Percentiles rank a stretch among this genome's conserved stretches.
Evolutionary conservation across 352 stramenopile species (phyloP).

Genomic region (Pythium oligandrum): DNA sequence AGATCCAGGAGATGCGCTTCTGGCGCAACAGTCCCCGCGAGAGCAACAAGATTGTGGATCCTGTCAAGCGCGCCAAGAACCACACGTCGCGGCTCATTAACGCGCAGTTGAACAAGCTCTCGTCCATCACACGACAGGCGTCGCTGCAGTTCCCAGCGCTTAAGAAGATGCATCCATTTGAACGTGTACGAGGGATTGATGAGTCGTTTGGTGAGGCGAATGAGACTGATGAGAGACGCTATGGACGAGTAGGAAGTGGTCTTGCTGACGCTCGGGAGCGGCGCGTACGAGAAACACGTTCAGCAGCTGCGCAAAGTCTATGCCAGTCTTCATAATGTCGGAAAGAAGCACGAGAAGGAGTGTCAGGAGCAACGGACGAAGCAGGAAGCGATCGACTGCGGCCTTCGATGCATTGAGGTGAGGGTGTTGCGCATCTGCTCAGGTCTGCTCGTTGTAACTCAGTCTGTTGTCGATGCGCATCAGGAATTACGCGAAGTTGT

Average conservation of each 20-base stretch:
- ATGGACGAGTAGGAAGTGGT: conserved; percentile 55
- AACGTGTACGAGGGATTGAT: conserved; percentile 37
- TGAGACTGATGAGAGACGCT: not conserved
- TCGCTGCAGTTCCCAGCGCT: conserved; percentile 78
- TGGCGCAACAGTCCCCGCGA: conserved; percentile 67
- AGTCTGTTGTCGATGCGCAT: conserved; percentile 1
- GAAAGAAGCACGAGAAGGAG: conserved; percentile 65
- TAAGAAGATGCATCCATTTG: conserved; percentile 74
- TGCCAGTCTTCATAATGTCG: conserved; percentile 64
- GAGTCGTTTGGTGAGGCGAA: not conserved
- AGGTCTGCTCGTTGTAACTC: not conserved
- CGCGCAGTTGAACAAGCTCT: conserved; percentile 69
- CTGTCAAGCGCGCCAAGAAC: conserved; percentile 79
- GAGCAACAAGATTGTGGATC: conserved; percentile 75
- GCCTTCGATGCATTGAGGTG: conserved; percentile 72
- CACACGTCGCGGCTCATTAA: conserved; percentile 80
- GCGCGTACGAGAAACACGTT: conserved; percentile 70
- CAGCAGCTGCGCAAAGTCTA: conserved; percentile 77
- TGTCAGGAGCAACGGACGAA: conserved; percentile 70
- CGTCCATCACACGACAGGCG: conserved; percentile 56
- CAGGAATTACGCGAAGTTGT: conserved; percentile 17
- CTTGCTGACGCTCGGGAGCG: conserved; percentile 67
- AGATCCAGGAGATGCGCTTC: conserved; percentile 88
- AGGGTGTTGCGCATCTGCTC: not conserved
- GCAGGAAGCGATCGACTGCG: conserved; percentile 72